A percentile compares a stretch with the other conserved stretches of the same genome.
phyloP scores from a whole-genome alignment of 1,139 yeast species.

The Debaryomyces udenii region DNA sequence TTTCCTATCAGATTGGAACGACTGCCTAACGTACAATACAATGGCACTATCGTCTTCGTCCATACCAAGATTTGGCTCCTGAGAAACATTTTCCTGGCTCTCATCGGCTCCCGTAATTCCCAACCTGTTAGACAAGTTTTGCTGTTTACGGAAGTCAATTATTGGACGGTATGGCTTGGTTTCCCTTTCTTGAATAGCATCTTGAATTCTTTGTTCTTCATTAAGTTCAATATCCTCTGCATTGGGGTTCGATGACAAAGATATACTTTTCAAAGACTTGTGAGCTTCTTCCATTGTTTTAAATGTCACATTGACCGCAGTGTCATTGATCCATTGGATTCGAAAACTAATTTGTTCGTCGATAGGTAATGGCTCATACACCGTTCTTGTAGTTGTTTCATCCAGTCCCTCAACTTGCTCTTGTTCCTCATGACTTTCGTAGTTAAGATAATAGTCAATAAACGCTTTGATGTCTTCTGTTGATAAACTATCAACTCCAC shows the following conservation, averaged over 20 bases:
- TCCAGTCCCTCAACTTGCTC: constrained; percentile 19
- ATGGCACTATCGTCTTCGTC: constrained; percentile 49
- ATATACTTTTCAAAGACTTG: constrained; percentile 40
- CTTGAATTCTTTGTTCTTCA: constrained; percentile 8
- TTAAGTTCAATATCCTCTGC: constrained; percentile 5
- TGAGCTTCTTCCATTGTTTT: constrained; percentile 45
- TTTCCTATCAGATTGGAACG: constrained; percentile 59
- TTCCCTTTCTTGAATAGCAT: constrained; percentile 34
- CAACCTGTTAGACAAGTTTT: constrained; percentile 33
- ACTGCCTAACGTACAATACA: constrained; percentile 49
- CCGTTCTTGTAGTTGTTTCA: constrained; percentile 13
- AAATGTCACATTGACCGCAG: constrained; percentile 58
- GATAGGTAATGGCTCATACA: constrained; percentile 30
- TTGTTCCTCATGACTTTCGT: constrained; percentile 25
- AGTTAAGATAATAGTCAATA: constrained; percentile 53
- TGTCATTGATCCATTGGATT: constrained; percentile 74
- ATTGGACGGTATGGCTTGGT: constrained; percentile 43
- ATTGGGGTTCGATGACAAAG: constrained; percentile 25
- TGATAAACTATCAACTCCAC: constrained; percentile 71
- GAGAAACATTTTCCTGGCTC: constrained; percentile 13
- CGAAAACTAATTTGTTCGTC: constrained; percentile 41
- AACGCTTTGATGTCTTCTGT: constrained; percentile 65
- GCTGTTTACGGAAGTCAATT: constrained; percentile 39
- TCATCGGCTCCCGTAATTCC: constrained; percentile 24
- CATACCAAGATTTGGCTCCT: constrained; percentile 26